phyloP scores from a whole-genome alignment of 192 early-diverging fungal genomes.

The Mortierella antarctica region DNA sequence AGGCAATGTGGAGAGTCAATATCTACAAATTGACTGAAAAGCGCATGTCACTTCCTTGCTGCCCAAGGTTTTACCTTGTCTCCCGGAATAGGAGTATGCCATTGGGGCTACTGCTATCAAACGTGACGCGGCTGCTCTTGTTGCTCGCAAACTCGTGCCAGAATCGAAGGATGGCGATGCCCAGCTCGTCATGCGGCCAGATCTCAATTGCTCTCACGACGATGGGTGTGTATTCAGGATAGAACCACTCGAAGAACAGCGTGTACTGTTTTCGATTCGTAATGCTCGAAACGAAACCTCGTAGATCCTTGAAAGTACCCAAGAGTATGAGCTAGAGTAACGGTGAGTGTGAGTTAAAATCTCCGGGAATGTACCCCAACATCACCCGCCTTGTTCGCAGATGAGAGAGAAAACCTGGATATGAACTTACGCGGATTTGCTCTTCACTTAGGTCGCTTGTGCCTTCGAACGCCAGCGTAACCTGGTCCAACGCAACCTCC shows the following conservation, averaged over 20 bases:
- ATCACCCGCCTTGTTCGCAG: not conserved
- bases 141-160: constrained; percentile 86
- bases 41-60: not conserved
- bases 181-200: constrained; percentile 70
- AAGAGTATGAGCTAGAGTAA: constrained; percentile 56
- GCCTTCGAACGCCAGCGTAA: constrained; percentile 64
- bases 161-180: constrained; percentile 81
- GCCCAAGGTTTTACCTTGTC: constrained; percentile 63
- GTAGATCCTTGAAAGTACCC: constrained; percentile 79
- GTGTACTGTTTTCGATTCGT: constrained; percentile 67
- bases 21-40: not conserved
- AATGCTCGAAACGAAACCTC: constrained; percentile 79
- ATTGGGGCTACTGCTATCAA: constrained; percentile 87
- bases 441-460: constrained; percentile 64
- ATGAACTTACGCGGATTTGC: constrained; percentile 43
- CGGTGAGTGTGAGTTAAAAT: not conserved
- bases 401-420: not conserved
- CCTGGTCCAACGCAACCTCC: constrained; percentile 62
- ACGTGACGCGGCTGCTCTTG: constrained; percentile 79
- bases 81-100: constrained; percentile 92
- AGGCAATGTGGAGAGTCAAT: not conserved
- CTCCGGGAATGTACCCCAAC: not conserved
- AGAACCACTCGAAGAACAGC: constrained; percentile 90
- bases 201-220: constrained; percentile 75
- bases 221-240: constrained; percentile 73